Conservation (phyloP, 306 rosid genomes). For the Ormosia semicastrata region DNA sequence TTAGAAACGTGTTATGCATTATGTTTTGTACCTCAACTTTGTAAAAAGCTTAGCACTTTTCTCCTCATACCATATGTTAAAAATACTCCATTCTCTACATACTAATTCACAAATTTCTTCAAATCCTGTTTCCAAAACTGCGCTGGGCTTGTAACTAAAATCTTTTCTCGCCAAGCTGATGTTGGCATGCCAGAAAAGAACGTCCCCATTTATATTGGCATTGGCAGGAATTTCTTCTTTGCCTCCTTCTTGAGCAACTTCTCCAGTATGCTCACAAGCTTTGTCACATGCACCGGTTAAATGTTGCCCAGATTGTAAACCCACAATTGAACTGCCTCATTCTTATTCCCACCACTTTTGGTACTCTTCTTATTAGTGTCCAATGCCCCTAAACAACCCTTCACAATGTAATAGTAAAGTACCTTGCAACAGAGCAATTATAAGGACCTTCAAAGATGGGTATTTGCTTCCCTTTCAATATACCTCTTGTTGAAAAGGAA, state of each 20-base stretch:
- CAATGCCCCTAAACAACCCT: conserved; percentile 29
- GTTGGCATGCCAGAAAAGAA: conserved; percentile 39
- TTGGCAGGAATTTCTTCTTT: conserved; percentile 12
- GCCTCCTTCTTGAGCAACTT: conserved; percentile 34
- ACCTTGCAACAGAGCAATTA: conserved; percentile 31
- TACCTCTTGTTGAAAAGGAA: conserved; percentile 30
- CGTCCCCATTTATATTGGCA: conserved; percentile 38
- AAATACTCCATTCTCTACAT: not conserved
- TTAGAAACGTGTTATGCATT: no score
- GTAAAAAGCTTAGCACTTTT: no score
- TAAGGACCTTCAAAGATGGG: not conserved
- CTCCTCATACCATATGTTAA: no score
- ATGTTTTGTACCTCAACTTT: no score
- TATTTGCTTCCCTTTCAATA: conserved; percentile 30
- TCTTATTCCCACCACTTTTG: conserved; percentile 34
- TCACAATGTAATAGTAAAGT: conserved; percentile 47
- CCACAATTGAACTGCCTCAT: conserved; percentile 24
- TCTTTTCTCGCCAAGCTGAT: conserved; percentile 33
- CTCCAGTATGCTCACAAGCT: conserved; percentile 42
- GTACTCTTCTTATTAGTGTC: conserved; percentile 38
- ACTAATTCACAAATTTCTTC: conserved; percentile 48
- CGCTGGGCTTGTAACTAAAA: conserved; percentile 39
- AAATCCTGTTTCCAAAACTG: conserved; percentile 42
- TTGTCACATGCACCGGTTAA: conserved; percentile 23
- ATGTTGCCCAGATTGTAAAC: conserved; percentile 41